Conservation (phyloP, 768 basidiomycete genomes). For the Mycena filopes region DNA sequence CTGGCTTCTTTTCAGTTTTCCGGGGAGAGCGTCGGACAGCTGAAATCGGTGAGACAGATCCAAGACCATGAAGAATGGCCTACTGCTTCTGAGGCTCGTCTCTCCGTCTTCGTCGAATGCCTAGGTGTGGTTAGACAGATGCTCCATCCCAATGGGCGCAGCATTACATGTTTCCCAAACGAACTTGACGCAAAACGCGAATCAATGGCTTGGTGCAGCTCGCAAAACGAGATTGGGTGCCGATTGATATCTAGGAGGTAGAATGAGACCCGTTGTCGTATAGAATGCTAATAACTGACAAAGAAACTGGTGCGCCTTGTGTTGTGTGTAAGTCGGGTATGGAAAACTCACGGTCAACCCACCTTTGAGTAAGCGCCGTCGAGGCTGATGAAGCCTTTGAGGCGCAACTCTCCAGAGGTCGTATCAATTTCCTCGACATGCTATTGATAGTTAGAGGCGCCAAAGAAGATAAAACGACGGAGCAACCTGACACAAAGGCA, state of each 20-base stretch:
- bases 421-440: constrained; percentile 73
- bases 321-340: constrained; percentile 32
- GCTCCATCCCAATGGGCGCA: not conserved
- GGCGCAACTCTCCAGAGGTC: constrained; percentile 57
- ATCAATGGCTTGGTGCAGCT: constrained; percentile 78
- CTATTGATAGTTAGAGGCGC: constrained; percentile 49
- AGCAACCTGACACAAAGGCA: constrained; percentile 74
- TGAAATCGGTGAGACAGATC: constrained; percentile 41
- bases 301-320: constrained; percentile 85
- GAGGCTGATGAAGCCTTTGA: constrained; percentile 89
- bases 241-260: constrained; percentile 75
- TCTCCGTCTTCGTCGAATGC: constrained; percentile 76
- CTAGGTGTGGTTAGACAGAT: constrained; percentile 48
- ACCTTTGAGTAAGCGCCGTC: constrained; percentile 82
- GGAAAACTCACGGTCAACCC: constrained; percentile 16
- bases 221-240: constrained; percentile 72
- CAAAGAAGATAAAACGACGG: not conserved
- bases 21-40: constrained; percentile 78
- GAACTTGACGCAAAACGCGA: constrained; percentile 71
- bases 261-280: not conserved
- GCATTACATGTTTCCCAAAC: constrained; percentile 75
- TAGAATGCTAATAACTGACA: constrained; percentile 61
- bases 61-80: constrained; percentile 21
- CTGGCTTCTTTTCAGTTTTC: constrained; percentile 80
- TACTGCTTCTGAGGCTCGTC: constrained; percentile 58